Percentiles rank a stretch among this genome's conserved stretches.
These are phyloP conservation scores for Mitragyna speciosa DNA, from an alignment of 257 asterid genomes.

Conservation along the genomic window DNA sequence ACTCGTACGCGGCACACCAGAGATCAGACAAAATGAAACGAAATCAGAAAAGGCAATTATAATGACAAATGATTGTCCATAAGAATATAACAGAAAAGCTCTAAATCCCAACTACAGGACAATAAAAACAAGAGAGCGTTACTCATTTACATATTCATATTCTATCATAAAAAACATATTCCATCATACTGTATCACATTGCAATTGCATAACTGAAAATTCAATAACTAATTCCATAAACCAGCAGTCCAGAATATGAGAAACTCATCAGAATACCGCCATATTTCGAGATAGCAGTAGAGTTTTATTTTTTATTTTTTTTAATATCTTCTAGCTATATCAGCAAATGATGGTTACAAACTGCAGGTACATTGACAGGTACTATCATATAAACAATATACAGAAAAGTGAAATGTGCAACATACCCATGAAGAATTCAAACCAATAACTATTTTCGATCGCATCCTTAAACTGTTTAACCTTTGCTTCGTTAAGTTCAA, in stretches of 20 bases:
- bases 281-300: no score
- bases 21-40: slow-evolving; percentile 24
- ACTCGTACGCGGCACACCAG: slow-evolving; percentile 28
- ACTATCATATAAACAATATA: neutral
- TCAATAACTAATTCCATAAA: neutral
- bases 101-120: neutral
- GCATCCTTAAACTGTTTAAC: slow-evolving; percentile 63
- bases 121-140: neutral
- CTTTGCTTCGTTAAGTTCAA: slow-evolving; percentile 53
- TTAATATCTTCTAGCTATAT: neutral
- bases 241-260: neutral
- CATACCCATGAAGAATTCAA: slow-evolving; percentile 65
- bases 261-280: neutral
- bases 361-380: neutral
- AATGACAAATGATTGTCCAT: neutral
- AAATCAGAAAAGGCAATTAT: slow-evolving; percentile 11
- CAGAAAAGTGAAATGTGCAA: neutral
- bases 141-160: neutral
- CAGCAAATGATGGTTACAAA: neutral
- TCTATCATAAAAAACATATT: neutral
- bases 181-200: neutral
- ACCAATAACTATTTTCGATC: slow-evolving; percentile 57
- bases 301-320: neutral
- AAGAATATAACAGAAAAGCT: neutral
- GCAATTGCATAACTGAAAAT: neutral